phyloP scores from a whole-genome alignment of 768 basidiomycete species.

The Kwoniella shandongensis region DNA sequence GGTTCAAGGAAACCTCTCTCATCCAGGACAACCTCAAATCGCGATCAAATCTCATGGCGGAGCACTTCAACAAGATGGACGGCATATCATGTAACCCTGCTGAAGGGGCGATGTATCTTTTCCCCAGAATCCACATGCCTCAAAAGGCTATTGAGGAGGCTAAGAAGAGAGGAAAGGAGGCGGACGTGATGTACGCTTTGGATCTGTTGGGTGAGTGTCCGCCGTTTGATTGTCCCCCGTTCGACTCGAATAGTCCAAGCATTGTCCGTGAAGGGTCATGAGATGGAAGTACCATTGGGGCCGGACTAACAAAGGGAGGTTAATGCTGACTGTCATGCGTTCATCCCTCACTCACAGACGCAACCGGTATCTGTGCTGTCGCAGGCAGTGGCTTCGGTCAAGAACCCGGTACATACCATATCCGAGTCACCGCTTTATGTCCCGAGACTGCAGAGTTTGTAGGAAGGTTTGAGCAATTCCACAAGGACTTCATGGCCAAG shows the following conservation, averaged over 20 bases:
- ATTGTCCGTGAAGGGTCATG: not conserved
- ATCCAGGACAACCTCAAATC: constrained; percentile 64
- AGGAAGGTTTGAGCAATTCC: constrained; percentile 74
- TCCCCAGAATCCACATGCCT: constrained; percentile 76
- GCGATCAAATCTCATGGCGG: constrained; percentile 61
- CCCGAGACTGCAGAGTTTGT: constrained; percentile 94
- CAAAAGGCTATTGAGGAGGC: constrained; percentile 73
- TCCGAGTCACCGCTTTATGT: constrained; percentile 89
- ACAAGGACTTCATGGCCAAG: constrained; percentile 62
- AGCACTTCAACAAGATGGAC: constrained; percentile 73
- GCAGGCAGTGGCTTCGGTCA: constrained; percentile 95
- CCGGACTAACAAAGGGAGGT: not conserved
- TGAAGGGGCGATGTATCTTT: constrained; percentile 89
- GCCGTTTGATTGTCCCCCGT: not conserved
- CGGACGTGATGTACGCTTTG: constrained; percentile 87
- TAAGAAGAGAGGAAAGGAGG: constrained; percentile 67
- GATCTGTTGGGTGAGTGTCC: constrained; percentile 67
- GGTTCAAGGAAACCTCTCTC: constrained; percentile 76
- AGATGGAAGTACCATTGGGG: not conserved
- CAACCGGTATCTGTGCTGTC: constrained; percentile 74
- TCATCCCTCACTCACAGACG: constrained; percentile 42
- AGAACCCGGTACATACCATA: constrained; percentile 83
- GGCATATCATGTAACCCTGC: constrained; percentile 72
- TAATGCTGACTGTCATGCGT: not conserved
- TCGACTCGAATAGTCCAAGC: too few relatives aligned